Base-by-base conservation (phyloP, 176 grass and related monocot species). In the Eleusine indica region DNA sequence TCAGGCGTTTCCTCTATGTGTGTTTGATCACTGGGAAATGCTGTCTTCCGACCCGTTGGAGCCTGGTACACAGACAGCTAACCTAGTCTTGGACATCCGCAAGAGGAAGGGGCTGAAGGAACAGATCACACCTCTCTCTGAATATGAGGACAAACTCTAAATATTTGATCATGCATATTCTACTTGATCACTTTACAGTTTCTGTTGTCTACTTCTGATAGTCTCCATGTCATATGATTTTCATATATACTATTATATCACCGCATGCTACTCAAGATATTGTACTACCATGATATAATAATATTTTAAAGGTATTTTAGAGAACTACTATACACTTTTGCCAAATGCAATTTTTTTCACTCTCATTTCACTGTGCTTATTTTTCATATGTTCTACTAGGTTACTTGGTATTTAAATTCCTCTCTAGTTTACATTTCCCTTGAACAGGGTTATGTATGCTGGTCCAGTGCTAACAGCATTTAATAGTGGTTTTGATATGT, bases 21-120 rank as follows among this genome's bases (percentile, higher is more conserved):
- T 94, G 5, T 91, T 94, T 74, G 92, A 94, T 37, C 89, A 94
- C 38, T 94, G 88, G 88, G 92, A 94, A 39, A 81, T 91, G 58
- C 89, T 94, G 92, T 25, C 43, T 5, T 80, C 92, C 1, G 92
- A 94, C 67, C 92, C 92, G n/a, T 21, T 94, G 58, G 92, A 94
- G 9, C 5, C 78, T 0, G 65, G 64, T 16, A 54, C 90, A 4
- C 93, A 92, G 68, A 85, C 93, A 0, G 37, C 53, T 1, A 54
- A 42, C 17, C 84, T 92, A 5, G 90, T 95, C 10, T 15, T 18
- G 35, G 85, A 95, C 3, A 92, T 92, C 14, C 51, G 51, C 15
- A 53, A 53, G 51, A 53, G 51, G 51, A 53, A 53, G 51, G 51
- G 51, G 14, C 70, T 94, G 32, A 95, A 95, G 90, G 90, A 92